Base-by-base conservation (phyloP, 192 early-diverging fungal genomes). In the Oehlia diaphana region DNA sequence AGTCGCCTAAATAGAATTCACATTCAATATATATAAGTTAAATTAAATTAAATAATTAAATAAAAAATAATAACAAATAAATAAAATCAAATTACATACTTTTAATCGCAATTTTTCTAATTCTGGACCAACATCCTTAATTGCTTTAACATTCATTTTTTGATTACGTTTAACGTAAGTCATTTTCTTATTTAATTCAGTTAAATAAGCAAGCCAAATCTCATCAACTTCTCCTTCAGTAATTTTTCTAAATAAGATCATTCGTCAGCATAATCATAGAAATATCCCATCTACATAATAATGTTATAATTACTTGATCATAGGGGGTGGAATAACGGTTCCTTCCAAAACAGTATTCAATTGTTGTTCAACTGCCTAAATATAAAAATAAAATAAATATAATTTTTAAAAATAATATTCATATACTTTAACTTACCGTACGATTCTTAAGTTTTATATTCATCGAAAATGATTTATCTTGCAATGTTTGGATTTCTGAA, bases 171-270 rank as follows among this genome's bases (percentile, higher is more conserved):
- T 92, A 37, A 96, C 90, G 81, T 92, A 96, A 10, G 90, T 82
- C 85, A 98, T 95, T 78, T 96, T 95, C 74, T 92, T 91, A 83
- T 96, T 95, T 47, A 99, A 88, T n/a, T 95, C 95, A 9, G 90
- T 81, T 74, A 98, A 79, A 66, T 94, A 93, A 39, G 89, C 86
- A 28, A 97, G 79, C 90, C 96, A 99, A 65, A 91, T 87, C 72
- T 97, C 96, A 81, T 98, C 95, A 63, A 98, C 91, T 63, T 98
- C 96, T 16, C 92, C 93, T 81, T 98, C 94, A 76, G 91, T 95
- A 81, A 99, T 97, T 82, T 92, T 94, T 39, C 92, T 87, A 77
- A 66, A 49, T 19, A 70, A 44, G 21, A 39, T 16, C 44, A 70
- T 66, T 31, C 23, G 4, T 21, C 21, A 33, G 9, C 7, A 66